phyloP scores from a whole-genome alignment of 768 basidiomycete genomes.

The Russula sp. region DNA sequence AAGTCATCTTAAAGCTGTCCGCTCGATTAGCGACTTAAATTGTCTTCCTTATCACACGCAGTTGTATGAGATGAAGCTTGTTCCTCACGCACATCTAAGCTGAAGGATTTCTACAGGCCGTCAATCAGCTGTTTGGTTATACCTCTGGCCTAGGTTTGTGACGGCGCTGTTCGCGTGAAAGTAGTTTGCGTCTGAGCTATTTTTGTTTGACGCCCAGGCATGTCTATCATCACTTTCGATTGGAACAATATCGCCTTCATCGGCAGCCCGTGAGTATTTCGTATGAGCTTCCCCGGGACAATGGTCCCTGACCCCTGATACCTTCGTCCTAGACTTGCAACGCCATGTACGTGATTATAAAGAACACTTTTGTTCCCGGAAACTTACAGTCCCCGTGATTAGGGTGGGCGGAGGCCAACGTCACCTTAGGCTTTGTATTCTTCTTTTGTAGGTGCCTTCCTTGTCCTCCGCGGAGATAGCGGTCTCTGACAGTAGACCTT shows the following conservation, averaged over 20 bases:
- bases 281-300: not conserved
- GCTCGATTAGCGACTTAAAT: not conserved
- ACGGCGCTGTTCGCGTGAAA: not conserved
- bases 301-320: not conserved
- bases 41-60: not conserved
- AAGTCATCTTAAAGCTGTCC: not conserved
- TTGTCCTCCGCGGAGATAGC: not conserved
- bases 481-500: slow-evolving; percentile 3
- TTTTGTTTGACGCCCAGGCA: slow-evolving; percentile 26
- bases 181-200: not conserved
- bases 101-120: slow-evolving; percentile 18
- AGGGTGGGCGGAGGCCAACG: slow-evolving; percentile 72
- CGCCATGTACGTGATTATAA: slow-evolving; percentile 44
- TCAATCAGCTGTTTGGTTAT: slow-evolving; percentile 52
- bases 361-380: not conserved
- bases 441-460: slow-evolving; percentile 33
- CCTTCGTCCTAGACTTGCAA: slow-evolving; percentile 39
- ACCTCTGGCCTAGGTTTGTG: slow-evolving; percentile 18
- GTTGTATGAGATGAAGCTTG: slow-evolving; percentile 15
- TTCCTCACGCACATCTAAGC: not conserved
- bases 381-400: not conserved
- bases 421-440: slow-evolving; percentile 41
- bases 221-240: slow-evolving; percentile 76
- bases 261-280: slow-evolving; percentile 20
- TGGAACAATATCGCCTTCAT: slow-evolving; percentile 45